These are phyloP conservation scores for Echinochloa phyllopogon DNA, from an alignment of 176 grass and related monocot genomes.

Conservation along the genomic window DNA sequence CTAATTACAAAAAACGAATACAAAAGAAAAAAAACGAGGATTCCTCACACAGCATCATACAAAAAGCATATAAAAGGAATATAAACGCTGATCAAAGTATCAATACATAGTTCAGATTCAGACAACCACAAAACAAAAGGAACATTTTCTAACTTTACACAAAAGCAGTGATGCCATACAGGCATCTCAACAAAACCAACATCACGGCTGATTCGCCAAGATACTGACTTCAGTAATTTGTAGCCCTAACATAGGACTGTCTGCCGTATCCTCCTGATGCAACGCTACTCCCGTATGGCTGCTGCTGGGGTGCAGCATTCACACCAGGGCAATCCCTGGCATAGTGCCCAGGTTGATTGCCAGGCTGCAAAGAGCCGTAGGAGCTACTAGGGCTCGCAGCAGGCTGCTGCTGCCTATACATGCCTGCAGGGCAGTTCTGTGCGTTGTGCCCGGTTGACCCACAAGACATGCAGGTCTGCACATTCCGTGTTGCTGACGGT, in stretches of 20 bases:
- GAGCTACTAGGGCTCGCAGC: too few species aligned
- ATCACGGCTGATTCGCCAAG: background rate
- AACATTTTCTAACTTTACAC: slow-evolving; percentile 35
- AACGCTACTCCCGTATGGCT: slow-evolving; percentile 41
- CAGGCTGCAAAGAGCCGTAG: slow-evolving; percentile 19
- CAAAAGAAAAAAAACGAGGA: background rate
- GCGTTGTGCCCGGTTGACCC: slow-evolving; percentile 55
- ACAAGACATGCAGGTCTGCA: slow-evolving; percentile 52
- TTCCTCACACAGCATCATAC: background rate
- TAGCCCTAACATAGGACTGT: slow-evolving; percentile 48
- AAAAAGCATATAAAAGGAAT: background rate
- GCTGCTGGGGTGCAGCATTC: slow-evolving; percentile 15
- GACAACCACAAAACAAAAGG: background rate
- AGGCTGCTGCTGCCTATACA: slow-evolving; percentile 47
- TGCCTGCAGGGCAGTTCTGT: slow-evolving; percentile 55
- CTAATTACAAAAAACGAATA: background rate
- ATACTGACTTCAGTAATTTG: slow-evolving; percentile 40
- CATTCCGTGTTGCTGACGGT: slow-evolving; percentile 1
- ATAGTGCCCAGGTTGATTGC: slow-evolving; percentile 64
- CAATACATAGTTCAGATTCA: background rate
- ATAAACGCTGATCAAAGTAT: slow-evolving; percentile 25
- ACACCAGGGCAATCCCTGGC: slow-evolving; percentile 47
- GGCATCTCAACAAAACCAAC: too few species aligned
- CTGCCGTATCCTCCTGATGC: slow-evolving; percentile 45
- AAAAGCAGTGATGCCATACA: too few species aligned